Conservation (phyloP, 2,329 filamentous ascomycete species). For the Trichophyton mentagrophytes region DNA sequence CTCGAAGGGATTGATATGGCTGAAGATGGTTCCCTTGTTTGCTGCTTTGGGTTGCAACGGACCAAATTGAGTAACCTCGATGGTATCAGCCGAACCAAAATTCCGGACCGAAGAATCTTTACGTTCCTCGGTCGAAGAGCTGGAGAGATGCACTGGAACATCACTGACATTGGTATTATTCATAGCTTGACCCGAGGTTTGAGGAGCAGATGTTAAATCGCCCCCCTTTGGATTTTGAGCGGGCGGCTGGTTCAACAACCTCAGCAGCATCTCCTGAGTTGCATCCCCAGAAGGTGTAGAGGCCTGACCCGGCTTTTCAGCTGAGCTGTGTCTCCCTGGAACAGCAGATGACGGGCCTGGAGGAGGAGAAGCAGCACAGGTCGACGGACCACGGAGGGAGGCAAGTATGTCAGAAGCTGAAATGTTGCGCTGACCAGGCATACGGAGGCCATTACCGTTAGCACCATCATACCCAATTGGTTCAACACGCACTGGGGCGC, state of each 20-base stretch:
- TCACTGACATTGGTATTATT: slow-evolving; percentile 13
- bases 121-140: slow-evolving; percentile 7
- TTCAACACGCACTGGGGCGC: slow-evolving; percentile 20
- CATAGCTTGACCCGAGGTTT: slow-evolving; percentile 12
- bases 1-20: slow-evolving; percentile 61
- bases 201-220: slow-evolving; percentile 18
- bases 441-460: slow-evolving; percentile 13
- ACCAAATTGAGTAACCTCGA: slow-evolving; percentile 26
- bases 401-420: slow-evolving; percentile 48
- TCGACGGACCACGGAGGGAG: slow-evolving; percentile 39
- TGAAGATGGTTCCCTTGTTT: slow-evolving; percentile 44
- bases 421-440: slow-evolving; percentile 25
- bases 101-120: slow-evolving; percentile 21
- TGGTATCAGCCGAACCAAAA: slow-evolving; percentile 20
- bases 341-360: slow-evolving; percentile 15
- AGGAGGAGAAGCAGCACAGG: slow-evolving; percentile 21
- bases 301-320: slow-evolving; percentile 8
- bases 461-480: slow-evolving; percentile 13
- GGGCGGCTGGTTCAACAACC: slow-evolving; percentile 66
- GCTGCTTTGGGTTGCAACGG: slow-evolving; percentile 24
- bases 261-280: slow-evolving; percentile 74
- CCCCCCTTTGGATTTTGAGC: slow-evolving; percentile 14
- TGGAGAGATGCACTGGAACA: background rate
- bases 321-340: slow-evolving; percentile 15
- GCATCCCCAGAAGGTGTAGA: slow-evolving; percentile 42